A percentile compares a stretch with the other conserved stretches of the same genome.
Conservation (phyloP, 495 filamentous ascomycete genomes). For the Podospora bellae-mahoneyi region DNA sequence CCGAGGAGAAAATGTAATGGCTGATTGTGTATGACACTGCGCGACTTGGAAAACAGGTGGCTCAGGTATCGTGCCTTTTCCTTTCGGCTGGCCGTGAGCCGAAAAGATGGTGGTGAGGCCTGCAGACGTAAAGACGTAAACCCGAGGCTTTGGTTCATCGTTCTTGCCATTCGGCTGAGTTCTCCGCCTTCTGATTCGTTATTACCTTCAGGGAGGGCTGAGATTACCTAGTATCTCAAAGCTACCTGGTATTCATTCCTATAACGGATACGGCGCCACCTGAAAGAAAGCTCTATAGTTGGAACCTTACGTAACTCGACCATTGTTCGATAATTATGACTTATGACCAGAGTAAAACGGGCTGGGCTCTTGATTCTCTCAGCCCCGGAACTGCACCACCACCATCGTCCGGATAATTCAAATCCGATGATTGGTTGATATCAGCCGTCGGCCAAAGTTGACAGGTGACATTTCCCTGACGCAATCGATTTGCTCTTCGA, state of each 20-base stretch:
- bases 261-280: background rate
- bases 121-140: background rate
- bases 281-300: background rate
- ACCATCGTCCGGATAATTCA: background rate
- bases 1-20: background rate
- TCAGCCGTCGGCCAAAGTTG: background rate
- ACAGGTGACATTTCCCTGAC: background rate
- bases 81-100: background rate
- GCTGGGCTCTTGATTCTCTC: background rate
- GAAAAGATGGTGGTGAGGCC: background rate
- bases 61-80: background rate
- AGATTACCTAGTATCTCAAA: background rate
- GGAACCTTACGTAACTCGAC: constrained; percentile 14
- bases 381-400: background rate
- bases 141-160: background rate
- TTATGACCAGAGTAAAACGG: background rate
- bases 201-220: background rate
- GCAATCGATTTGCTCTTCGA: background rate
- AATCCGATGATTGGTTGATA: background rate
- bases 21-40: background rate
- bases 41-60: background rate
- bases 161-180: too few relatives aligned
- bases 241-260: background rate
- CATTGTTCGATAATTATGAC: constrained; percentile 1
- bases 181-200: background rate